Conservation (phyloP, 2,329 filamentous ascomycete genomes). For the Colletotrichum sp. region DNA sequence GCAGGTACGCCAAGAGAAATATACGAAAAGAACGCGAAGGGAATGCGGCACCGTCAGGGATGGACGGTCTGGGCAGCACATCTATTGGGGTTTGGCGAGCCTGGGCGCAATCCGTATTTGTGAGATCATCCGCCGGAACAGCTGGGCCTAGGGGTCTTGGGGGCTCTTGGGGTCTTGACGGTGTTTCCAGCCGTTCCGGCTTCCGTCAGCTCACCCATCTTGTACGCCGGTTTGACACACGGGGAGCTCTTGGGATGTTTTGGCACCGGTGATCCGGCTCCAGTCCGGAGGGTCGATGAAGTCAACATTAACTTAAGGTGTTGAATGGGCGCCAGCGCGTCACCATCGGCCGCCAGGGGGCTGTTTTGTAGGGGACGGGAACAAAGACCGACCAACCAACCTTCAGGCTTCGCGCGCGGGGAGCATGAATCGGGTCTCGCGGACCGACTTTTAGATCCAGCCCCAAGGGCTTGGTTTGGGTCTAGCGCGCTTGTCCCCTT, state of each 20-base stretch:
- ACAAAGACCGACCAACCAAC: not conserved
- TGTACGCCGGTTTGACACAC: not conserved
- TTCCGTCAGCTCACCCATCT: not conserved
- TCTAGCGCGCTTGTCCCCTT: not conserved
- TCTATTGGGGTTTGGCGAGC: slow-evolving; percentile 11
- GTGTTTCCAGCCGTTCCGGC: not conserved
- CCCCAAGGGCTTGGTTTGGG: not conserved
- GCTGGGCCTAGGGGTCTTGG: not conserved
- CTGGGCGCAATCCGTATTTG: slow-evolving; percentile 3
- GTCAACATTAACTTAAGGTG: not conserved
- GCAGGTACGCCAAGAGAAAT: slow-evolving; percentile 4
- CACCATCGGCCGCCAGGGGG: not conserved
- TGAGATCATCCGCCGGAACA: slow-evolving; percentile 8
- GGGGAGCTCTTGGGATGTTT: not conserved
- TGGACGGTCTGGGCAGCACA: slow-evolving; percentile 10
- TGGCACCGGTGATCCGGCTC: not conserved
- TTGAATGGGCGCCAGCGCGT: not conserved
- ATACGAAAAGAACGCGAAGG: not conserved
- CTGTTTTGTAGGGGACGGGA: not conserved
- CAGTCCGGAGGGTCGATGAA: not conserved
- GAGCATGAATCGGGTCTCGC: not conserved
- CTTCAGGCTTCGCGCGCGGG: not conserved
- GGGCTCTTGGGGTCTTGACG: not conserved
- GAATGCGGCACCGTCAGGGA: slow-evolving; percentile 2
- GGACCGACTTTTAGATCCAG: not conserved